phyloP scores from a whole-genome alignment of 1,284 basidiomycete species.

The Heterobasidion irregulare region DNA sequence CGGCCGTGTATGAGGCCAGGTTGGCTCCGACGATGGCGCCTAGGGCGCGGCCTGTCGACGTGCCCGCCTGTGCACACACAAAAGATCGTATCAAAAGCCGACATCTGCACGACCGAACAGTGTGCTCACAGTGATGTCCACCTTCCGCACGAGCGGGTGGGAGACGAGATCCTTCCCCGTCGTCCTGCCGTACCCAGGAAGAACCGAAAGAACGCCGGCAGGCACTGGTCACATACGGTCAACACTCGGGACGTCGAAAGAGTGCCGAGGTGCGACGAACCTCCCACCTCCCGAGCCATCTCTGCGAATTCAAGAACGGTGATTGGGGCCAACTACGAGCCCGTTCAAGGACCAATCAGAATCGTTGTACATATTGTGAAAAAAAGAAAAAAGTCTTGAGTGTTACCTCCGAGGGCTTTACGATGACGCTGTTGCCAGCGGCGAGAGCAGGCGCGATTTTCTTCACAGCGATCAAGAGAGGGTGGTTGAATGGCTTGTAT shows the following conservation, averaged over 20 bases:
- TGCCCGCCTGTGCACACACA: conserved; percentile 53
- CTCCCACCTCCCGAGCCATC: conserved; percentile 54
- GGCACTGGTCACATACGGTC: conserved; percentile 42
- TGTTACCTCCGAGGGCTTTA: conserved; percentile 72
- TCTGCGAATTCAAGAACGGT: conserved; percentile 70
- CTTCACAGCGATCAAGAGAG: conserved; percentile 75
- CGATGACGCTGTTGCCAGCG: conserved; percentile 75
- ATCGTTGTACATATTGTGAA: background rate
- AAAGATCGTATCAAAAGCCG: too few species aligned
- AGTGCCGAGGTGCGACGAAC: conserved; percentile 27
- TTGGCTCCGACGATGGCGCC: conserved; percentile 67
- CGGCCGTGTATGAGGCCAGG: conserved; percentile 67
- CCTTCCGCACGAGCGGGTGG: conserved; percentile 62
- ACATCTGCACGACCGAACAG: too few species aligned
- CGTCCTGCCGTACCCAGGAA: conserved; percentile 59
- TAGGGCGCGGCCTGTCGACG: conserved; percentile 60
- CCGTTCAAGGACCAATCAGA: background rate
- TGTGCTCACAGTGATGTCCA: conserved; percentile 66
- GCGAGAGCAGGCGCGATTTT: conserved; percentile 82
- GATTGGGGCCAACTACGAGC: conserved; percentile 59
- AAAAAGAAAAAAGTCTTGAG: too few species aligned
- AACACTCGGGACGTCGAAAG: background rate
- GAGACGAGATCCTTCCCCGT: conserved; percentile 60
- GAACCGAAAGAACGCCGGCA: conserved; percentile 60
- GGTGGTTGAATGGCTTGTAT: conserved; percentile 73